Percentiles rank a stretch among this genome's conserved stretches.
Conservation (phyloP, 345 rosid species). For the Brassica rapa region DNA sequence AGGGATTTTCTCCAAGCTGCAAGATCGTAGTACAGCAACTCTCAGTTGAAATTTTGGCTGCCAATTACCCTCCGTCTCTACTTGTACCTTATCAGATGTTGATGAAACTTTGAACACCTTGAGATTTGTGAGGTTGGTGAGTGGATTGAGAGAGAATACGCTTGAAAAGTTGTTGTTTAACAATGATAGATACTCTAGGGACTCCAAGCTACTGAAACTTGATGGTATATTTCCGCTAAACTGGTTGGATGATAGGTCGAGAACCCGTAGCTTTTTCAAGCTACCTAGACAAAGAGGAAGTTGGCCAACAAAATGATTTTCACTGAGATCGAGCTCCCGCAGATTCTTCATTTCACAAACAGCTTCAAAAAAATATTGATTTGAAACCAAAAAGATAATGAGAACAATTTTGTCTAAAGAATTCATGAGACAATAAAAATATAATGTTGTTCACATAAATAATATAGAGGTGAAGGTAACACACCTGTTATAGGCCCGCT, state of each 20-base stretch:
- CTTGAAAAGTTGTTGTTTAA: constrained; percentile 16
- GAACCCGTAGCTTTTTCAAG: constrained; percentile 3
- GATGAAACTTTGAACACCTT: constrained; percentile 24
- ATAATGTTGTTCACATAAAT: neutral
- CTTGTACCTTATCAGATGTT: neutral
- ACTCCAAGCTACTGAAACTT: neutral
- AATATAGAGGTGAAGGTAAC: neutral
- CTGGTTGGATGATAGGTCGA: constrained; percentile 24
- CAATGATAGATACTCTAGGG: constrained; percentile 28
- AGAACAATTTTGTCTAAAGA: neutral
- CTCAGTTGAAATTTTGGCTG: constrained; percentile 22
- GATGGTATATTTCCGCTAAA: constrained; percentile 13
- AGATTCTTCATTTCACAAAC: constrained; percentile 19
- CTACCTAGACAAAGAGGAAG: constrained; percentile 22
- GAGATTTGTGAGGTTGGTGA: constrained; percentile 34
- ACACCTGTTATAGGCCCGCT: constrained; percentile 9
- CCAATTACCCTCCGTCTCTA: neutral
- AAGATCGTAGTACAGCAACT: neutral
- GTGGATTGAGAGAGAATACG: neutral
- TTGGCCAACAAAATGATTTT: neutral
- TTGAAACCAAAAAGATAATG: neutral
- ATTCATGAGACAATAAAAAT: neutral
- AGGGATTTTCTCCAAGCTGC: constrained; percentile 20
- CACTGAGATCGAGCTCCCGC: neutral
- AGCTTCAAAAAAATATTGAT: neutral